Evolutionary conservation across 176 grass and related monocot species (phyloP).

Genomic region (Paspalum vaginatum): DNA sequence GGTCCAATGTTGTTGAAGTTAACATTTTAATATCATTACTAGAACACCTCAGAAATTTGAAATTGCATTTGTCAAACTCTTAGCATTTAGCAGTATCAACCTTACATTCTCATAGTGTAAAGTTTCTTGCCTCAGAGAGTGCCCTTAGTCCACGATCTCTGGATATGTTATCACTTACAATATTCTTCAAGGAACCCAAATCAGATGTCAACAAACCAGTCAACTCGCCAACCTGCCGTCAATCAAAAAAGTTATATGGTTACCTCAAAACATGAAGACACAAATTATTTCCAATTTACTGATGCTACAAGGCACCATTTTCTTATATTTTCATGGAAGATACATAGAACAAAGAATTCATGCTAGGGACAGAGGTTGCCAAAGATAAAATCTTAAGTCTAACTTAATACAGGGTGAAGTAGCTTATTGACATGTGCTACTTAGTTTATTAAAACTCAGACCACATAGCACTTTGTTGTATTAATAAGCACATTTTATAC

Average conservation of each 20-base stretch:
- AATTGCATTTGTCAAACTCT: slow-evolving; percentile 48
- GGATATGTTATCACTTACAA: slow-evolving; percentile 96
- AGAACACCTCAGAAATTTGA: slow-evolving; percentile 32
- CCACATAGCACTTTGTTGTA: not conserved
- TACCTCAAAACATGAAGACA: slow-evolving; percentile 6
- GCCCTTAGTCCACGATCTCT: slow-evolving; percentile 95
- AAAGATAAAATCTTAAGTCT: slow-evolving; percentile 8
- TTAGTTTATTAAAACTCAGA: slow-evolving; percentile 15
- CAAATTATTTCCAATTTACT: slow-evolving; percentile 13
- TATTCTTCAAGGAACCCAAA: slow-evolving; percentile 84
- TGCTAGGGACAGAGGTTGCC: not conserved
- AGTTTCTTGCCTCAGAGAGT: slow-evolving; percentile 91
- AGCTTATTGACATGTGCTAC: not conserved
- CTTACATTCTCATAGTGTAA: slow-evolving; percentile 62
- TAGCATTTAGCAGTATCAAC: slow-evolving; percentile 56
- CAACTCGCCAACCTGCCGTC: slow-evolving; percentile 85
- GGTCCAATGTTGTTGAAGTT: slow-evolving; percentile 9
- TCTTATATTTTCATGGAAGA: slow-evolving; percentile 3
- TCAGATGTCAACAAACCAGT: slow-evolving; percentile 96
- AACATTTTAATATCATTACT: slow-evolving; percentile 11
- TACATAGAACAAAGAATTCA: slow-evolving; percentile 18
- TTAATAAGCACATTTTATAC: slow-evolving; percentile 22
- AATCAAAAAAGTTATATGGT: slow-evolving; percentile 28
- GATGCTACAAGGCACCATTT: not conserved
- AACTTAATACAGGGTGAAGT: slow-evolving; percentile 12